Evolutionary conservation across 179 eudicot genomes (phyloP).

Genomic region (Gypsophila paniculata): DNA sequence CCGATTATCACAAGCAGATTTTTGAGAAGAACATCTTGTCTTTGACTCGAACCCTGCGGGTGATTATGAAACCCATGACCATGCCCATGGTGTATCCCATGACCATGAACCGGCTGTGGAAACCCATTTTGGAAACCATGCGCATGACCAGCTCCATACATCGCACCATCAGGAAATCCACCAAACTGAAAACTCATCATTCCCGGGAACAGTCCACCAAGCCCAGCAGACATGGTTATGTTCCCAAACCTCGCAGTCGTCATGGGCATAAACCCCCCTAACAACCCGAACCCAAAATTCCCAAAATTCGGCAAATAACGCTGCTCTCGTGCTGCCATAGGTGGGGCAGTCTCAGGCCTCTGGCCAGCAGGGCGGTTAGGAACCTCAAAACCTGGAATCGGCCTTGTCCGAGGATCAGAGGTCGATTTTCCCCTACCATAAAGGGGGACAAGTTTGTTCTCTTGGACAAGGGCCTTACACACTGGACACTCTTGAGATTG

Average conservation of each 20-base stretch:
- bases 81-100: slow-evolving; percentile 18
- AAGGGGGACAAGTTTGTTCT: slow-evolving; percentile 63
- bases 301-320: slow-evolving; percentile 40
- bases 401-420: slow-evolving; percentile 61
- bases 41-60: slow-evolving; percentile 17
- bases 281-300: slow-evolving; percentile 65
- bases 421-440: slow-evolving; percentile 71
- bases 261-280: slow-evolving; percentile 57
- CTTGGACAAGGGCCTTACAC: slow-evolving; percentile 68
- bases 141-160: slow-evolving; percentile 43
- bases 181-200: slow-evolving; percentile 66
- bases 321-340: slow-evolving; percentile 34
- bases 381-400: slow-evolving; percentile 52
- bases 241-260: slow-evolving; percentile 59
- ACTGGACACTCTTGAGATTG: slow-evolving; percentile 64
- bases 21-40: slow-evolving; percentile 34
- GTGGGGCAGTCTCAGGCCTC: slow-evolving; percentile 73
- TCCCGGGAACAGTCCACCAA: slow-evolving; percentile 67
- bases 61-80: slow-evolving; percentile 22
- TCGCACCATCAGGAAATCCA: slow-evolving; percentile 48
- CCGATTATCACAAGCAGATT: slow-evolving; percentile 31
- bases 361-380: slow-evolving; percentile 71
- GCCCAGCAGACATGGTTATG: slow-evolving; percentile 53
- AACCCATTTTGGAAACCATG: slow-evolving; percentile 42
- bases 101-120: slow-evolving; percentile 25